phyloP scores from a whole-genome alignment of 345 rosid genomes.

The Cardamine occulta region DNA sequence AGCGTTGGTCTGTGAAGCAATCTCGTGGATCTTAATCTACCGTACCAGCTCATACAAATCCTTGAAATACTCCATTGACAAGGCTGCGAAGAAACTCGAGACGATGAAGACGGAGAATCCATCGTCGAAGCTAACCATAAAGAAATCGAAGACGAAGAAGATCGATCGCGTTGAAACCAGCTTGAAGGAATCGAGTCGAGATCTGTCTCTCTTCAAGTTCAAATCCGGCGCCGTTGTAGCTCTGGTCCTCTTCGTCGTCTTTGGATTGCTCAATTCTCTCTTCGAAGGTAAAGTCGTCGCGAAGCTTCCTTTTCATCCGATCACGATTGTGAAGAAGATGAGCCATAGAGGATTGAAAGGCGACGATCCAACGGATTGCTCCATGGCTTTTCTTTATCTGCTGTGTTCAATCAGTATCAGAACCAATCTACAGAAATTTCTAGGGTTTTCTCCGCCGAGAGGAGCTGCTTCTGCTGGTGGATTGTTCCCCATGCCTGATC shows the following conservation, averaged over 20 bases:
- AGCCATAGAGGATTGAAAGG: slow-evolving; percentile 87
- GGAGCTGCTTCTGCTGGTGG: slow-evolving; percentile 74
- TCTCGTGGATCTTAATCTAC: slow-evolving; percentile 96
- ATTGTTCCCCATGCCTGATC: slow-evolving; percentile 94
- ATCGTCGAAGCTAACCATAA: slow-evolving; percentile 52
- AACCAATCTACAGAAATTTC: slow-evolving; percentile 83
- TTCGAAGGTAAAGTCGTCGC: slow-evolving; percentile 97
- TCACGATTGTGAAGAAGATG: slow-evolving; percentile 88
- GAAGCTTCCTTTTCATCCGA: slow-evolving; percentile 82
- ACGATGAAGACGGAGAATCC: slow-evolving; percentile 77
- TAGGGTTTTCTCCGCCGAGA: slow-evolving; percentile 82
- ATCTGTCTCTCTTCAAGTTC: slow-evolving; percentile 96
- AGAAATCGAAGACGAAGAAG: slow-evolving; percentile 91
- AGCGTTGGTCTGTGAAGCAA: slow-evolving; percentile 88
- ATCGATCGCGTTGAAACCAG: slow-evolving; percentile 96
- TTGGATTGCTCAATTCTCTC: slow-evolving; percentile 83
- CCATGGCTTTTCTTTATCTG: slow-evolving; percentile 90
- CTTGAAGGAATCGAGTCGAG: slow-evolving; percentile 91
- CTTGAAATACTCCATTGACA: slow-evolving; percentile 92
- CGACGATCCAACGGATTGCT: slow-evolving; percentile 85
- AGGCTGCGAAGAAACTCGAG: slow-evolving; percentile 95
- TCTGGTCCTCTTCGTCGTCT: slow-evolving; percentile 84
- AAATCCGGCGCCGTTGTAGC: slow-evolving; percentile 99
- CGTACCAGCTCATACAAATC: slow-evolving; percentile 92
- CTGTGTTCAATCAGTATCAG: slow-evolving; percentile 89